Evolutionary conservation across 1,139 yeast species (phyloP), one percentile per base, ranked within the genome.

Genomic region (Hanseniaspora gamundiae): DNA sequence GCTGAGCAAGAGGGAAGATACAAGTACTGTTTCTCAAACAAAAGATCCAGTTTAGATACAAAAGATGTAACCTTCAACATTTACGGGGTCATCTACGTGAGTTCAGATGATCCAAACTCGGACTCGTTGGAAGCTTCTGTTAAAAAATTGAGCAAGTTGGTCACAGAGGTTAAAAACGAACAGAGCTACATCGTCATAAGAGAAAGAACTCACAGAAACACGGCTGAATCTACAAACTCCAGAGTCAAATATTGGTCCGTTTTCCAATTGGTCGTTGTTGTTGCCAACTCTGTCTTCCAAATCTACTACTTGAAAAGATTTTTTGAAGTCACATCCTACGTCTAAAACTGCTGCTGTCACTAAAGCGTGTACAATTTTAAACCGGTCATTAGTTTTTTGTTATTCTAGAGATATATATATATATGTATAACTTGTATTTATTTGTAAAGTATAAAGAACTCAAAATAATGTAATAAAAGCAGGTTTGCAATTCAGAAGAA

Each of bases 211-310:
- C 98, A 91, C 66, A 83, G 98, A 74, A 91, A 91, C 68, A 91
- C 98, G 16, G 97, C 98, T 7, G 98, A 91, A 67, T 82, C 94
- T 26, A 91, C 98, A 43, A 91, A 91, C 66, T 81, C 94, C 46
- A 79, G 98, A 60, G 97, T 91, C 56, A 91, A 91, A 67, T 91
- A 94, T 87, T 91, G 98, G 98, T 84, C 95, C 26, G 73, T 85
- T 35, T 83, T 88, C 73, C 98, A 91, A 68, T 71, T 91, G 51
- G 57, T 80, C 46, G 88, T 91, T 49, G 96, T 91, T 42, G 82
- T 81, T 38, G 76, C 74, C 50, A 91, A 87, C 70, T 84, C 95
- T 27, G 55, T 88, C 45, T 91, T 91, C 77, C 98, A 91, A 66
- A 87, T 91, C 52, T 84, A 83, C 68, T 91, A 87, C 68, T 74